These are phyloP conservation scores for Nannochloropsis salina DNA, from an alignment of 108 stramenopile species.

Conservation along the genomic window DNA sequence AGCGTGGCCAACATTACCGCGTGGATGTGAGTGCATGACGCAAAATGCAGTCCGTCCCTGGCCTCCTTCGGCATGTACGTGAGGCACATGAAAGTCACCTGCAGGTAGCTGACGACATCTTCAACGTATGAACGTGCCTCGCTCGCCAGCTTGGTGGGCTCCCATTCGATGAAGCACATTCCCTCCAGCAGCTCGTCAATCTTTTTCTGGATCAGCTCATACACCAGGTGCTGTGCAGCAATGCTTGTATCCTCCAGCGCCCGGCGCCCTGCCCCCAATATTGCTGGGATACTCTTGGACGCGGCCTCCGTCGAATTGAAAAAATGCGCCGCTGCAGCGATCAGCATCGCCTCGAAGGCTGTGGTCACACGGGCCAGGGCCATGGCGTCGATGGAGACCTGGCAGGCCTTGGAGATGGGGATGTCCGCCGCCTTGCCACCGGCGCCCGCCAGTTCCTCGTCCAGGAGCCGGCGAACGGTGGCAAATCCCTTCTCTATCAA, in stretches of 20 bases:
- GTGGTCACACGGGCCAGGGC: not conserved
- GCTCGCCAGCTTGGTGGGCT: not conserved
- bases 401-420: not conserved
- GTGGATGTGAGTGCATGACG: not conserved
- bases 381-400: not conserved
- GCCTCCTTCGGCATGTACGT: not conserved
- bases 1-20: not conserved
- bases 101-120: not conserved
- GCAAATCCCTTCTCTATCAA: not conserved
- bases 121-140: not conserved
- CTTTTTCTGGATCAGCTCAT: not conserved
- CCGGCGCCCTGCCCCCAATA: not conserved
- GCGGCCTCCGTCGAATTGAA: not conserved
- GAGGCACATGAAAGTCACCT: not conserved
- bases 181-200: constrained; percentile 13
- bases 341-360: not conserved
- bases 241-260: not conserved
- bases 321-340: not conserved
- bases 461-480: not conserved
- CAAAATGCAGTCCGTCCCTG: not conserved
- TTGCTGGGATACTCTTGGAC: not conserved
- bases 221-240: constrained; percentile 7
- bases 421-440: not conserved
- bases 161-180: not conserved
- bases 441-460: not conserved